Evolutionary conservation across 2,329 filamentous ascomycete species (phyloP), one percentile per base, ranked within the genome.

Genomic region (Xylaria polymorpha): DNA sequence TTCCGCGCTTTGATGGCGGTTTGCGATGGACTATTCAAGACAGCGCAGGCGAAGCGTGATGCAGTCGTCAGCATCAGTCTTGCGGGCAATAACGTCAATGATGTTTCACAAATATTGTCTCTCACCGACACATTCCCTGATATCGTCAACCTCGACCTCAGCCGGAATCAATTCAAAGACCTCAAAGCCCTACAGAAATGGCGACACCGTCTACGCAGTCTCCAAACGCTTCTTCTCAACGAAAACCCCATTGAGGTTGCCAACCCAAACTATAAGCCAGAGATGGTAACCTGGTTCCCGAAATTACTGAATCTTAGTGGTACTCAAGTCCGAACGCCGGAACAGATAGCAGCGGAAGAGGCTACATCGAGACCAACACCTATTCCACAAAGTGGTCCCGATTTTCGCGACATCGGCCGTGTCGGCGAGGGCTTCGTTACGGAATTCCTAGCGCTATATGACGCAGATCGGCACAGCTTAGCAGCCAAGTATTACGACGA

Each of bases 1-100:
- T 98, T 98, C 82, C 93, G 92, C 61, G 95, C 93, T 1, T 85
- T 98, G 70, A 97, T 98, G 92, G 90, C 89, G 68, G 90, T 98
- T 56, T 94, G 93, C 78, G 90, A 97, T 62, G 84, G 88, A 69
- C 87, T 91, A 20, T 97, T 97, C 83, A 90, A 91, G 73, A 90
- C 87, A 1, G 78, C 87, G 14, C 85, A 91, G 69, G 90, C 91
- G 59, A 94, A 94, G 79, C 87, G 90, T 59, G 91, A 94, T 56
- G 91, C 91, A 4, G 91, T 99, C 58, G 84, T 91, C 72, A 95
- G 93, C 77, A 91, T 98, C 75, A 93, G 91, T 44, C 86, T 99
- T 14, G 90, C 92, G 20, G 88, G 89, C 78, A 98, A 98, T 80
- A 89, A 89, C 69, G 89, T 98, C 55, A 84, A 88, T 60, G 90